Conservation (phyloP, 192 early-diverging fungal species). For the Backusella parvicylindrica region DNA sequence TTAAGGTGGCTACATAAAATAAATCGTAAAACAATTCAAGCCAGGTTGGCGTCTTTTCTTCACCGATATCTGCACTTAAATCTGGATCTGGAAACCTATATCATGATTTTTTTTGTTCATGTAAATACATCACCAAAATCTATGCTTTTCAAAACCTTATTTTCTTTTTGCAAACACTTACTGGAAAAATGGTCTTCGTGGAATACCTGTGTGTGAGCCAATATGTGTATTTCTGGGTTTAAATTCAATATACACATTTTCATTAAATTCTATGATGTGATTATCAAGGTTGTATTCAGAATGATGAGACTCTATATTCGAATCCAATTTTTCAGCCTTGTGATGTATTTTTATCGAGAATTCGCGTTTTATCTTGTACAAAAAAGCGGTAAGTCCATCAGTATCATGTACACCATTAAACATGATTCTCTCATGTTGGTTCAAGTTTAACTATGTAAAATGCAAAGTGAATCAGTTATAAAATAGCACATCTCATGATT, state of each 20-base stretch:
- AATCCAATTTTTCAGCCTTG: constrained; percentile 6
- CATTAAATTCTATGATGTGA: constrained; percentile 24
- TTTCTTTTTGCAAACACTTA: not conserved
- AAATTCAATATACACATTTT: constrained; percentile 30
- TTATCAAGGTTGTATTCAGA: not conserved
- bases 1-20: constrained; percentile 47
- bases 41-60: constrained; percentile 31
- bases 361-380: constrained; percentile 23
- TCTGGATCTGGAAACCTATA: constrained; percentile 27
- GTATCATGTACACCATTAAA: constrained; percentile 33
- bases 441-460: constrained; percentile 25
- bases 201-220: not conserved
- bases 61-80: constrained; percentile 35
- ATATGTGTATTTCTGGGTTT: constrained; percentile 19
- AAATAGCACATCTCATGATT: too few species aligned
- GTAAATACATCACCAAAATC: not conserved
- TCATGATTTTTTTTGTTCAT: not conserved
- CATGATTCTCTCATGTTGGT: constrained; percentile 21
- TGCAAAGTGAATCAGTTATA: too few species aligned
- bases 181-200: constrained; percentile 27
- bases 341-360: constrained; percentile 37
- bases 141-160: too few species aligned
- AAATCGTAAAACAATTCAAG: constrained; percentile 50
- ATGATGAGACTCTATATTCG: not conserved
- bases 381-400: constrained; percentile 27